Conservation (phyloP, 2,329 filamentous ascomycete species). For the Colletotrichum sp. region DNA sequence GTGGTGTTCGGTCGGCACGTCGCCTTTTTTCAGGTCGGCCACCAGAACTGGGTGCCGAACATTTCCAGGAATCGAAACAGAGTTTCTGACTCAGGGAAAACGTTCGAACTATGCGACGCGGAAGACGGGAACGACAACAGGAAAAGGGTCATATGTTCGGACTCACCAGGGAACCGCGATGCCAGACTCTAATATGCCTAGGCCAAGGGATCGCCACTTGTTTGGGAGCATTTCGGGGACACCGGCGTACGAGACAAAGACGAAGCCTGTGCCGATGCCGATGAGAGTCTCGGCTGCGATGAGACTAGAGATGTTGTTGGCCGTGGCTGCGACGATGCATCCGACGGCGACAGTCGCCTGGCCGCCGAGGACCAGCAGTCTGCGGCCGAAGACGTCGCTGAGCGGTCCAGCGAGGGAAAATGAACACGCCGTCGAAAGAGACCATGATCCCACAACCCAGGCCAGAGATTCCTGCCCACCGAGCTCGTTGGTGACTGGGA, state of each 20-base stretch:
- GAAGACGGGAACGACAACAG: neutral
- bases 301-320: slow-evolving; percentile 26
- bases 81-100: neutral
- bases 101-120: slow-evolving; percentile 24
- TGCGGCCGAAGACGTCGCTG: slow-evolving; percentile 19
- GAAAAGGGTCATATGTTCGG: slow-evolving; percentile 5
- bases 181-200: slow-evolving; percentile 21
- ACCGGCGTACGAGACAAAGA: slow-evolving; percentile 37
- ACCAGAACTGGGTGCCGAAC: neutral
- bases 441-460: slow-evolving; percentile 21
- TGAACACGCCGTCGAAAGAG: slow-evolving; percentile 17
- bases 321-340: slow-evolving; percentile 29
- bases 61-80: neutral
- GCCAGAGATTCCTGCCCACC: slow-evolving; percentile 8
- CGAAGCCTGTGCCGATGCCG: slow-evolving; percentile 35
- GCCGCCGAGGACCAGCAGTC: slow-evolving; percentile 11
- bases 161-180: slow-evolving; percentile 22
- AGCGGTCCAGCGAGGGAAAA: slow-evolving; percentile 18
- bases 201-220: slow-evolving; percentile 30
- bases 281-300: slow-evolving; percentile 33
- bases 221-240: slow-evolving; percentile 38
- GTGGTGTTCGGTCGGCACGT: slow-evolving; percentile 7
- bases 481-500: slow-evolving; percentile 9
- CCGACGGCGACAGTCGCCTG: slow-evolving; percentile 4
- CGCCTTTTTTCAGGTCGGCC: neutral